Evolutionary conservation across 2,329 filamentous ascomycete species (phyloP), one percentile per base, ranked within the genome.

Genomic region (Aspergillus sp.): DNA sequence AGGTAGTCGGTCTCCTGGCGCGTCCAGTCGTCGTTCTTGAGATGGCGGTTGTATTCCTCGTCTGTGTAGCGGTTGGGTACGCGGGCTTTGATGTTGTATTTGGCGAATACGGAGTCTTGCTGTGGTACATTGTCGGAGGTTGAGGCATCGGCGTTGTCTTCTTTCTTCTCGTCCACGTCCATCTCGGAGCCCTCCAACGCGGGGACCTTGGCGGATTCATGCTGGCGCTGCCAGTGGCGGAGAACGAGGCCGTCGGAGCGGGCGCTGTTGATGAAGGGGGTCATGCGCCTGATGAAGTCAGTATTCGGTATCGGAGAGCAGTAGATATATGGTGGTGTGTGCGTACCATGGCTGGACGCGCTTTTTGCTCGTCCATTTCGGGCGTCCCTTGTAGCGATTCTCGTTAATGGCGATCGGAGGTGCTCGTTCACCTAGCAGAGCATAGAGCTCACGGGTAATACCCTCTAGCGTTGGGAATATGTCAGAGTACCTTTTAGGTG

Each of bases 1-100:
- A 99, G 78, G 72, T 97, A 97, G 73, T 97, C 92, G 8, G 95
- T 99, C 78, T 99, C 95, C 69, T 95, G 89, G 70, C 90, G 91
- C 13, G 90, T 89, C 95, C 95, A 99, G 68, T 94, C 88, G 13
- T 86, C 81, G 71, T 83, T 89, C 68, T 87, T 84, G 54, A 99
- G 78, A 63, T 90, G 86, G 59, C 86, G 83, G 62, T 88, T 85
- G 77, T 99, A 99, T 73, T 96, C 89, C 64, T 93, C 91, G 64
- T 96, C 90, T 62, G 86, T 92, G 76, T 98, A 98, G 64, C 71
- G 70, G 62, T 88, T 83, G 0, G 93, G 91, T 38, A 92, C 83
- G 3, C 89, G 84, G 13, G 94, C 86, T 65, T 89, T 84, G 57
- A 96, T 88, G 72, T 97, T 96, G 82, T 90, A 98, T 73, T 94